Evolutionary conservation across 306 rosid species (phyloP), one percentile per base, ranked within the genome.

Genomic region (Lotus japonicus): DNA sequence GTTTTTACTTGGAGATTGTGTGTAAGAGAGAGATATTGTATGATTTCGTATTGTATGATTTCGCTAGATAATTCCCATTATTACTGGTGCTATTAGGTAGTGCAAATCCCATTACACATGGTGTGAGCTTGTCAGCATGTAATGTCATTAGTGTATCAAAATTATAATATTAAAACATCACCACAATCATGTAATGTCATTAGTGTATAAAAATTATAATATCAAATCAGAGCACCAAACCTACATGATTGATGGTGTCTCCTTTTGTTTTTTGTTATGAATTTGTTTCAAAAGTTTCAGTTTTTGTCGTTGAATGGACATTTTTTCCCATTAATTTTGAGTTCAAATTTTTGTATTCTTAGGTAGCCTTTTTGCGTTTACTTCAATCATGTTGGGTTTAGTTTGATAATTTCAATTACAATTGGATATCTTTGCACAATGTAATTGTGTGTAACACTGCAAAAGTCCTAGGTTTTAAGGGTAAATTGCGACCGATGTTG

Each of bases 271-370:
- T 55, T 54, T 28, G 69, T 68, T 6, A 38, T 44, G 65, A 68
- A 46, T 76, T 71, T 66, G 39, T 45, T 64, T 66, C 18, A n/a
- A n/a, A 66, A 43, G 49, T 9, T 76, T 39, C 33, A 7, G 7
- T 61, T 39, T 58, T n/a, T n/a, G n/a, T n/a, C n/a, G n/a, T n/a
- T n/a, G 36, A 35, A 14, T 52, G 61, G 56, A 42, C 15, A 23
- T n/a, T 21, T 11, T 33, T 5, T n/a, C n/a, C 55, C n/a, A 35
- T 21, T 14, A 52, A 54, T 54, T 57, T 54, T 56, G 8, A 58
- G 44, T 16, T 31, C 9, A 64, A 5, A 7, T 35, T 66, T 54
- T 60, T 4, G 26, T 18, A 16, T 31, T 46, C 51, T 16, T 2
- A 62, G 35, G 56, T 36, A 36, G 57, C 39, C 31, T 12, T 61